phyloP scores from a whole-genome alignment of 257 asterid genomes.

The Solanum corneliomulleri region DNA sequence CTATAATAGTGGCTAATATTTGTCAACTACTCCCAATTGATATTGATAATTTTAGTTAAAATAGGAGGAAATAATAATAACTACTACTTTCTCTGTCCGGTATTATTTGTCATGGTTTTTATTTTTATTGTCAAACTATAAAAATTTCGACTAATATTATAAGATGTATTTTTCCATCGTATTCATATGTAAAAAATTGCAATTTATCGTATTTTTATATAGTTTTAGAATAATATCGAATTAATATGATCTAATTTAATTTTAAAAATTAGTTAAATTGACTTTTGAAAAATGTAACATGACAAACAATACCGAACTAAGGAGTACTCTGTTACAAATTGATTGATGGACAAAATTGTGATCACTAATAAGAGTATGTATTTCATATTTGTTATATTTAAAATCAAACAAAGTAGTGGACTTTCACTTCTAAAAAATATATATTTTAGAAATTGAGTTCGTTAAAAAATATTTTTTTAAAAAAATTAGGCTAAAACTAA shows the following conservation, averaged over 20 bases:
- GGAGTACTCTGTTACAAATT: too few relatives aligned
- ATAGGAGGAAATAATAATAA: background rate
- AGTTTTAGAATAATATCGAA: too few relatives aligned
- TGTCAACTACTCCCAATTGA: background rate
- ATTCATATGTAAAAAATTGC: too few relatives aligned
- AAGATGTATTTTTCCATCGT: too few relatives aligned
- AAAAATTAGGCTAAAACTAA: background rate
- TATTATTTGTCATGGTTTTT: too few relatives aligned
- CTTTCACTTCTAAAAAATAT: too few relatives aligned
- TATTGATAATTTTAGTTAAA: background rate
- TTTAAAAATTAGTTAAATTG: too few relatives aligned
- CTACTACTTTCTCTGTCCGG: fast-evolving
- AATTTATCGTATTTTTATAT: too few relatives aligned
- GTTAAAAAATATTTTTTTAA: background rate
- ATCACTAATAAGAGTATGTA: background rate
- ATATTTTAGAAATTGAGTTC: background rate
- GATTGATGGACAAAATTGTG: background rate
- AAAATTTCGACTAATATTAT: too few relatives aligned
- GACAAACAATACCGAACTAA: fast-evolving
- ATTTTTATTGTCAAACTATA: too few relatives aligned
- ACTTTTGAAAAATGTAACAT: fast-evolving
- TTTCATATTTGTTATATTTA: background rate
- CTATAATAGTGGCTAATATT: background rate
- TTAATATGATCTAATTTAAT: too few relatives aligned
- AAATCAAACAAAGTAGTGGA: too few relatives aligned